Evolutionary conservation across 345 rosid genomes (phyloP).

Genomic region (Rhizophora apiculata): DNA sequence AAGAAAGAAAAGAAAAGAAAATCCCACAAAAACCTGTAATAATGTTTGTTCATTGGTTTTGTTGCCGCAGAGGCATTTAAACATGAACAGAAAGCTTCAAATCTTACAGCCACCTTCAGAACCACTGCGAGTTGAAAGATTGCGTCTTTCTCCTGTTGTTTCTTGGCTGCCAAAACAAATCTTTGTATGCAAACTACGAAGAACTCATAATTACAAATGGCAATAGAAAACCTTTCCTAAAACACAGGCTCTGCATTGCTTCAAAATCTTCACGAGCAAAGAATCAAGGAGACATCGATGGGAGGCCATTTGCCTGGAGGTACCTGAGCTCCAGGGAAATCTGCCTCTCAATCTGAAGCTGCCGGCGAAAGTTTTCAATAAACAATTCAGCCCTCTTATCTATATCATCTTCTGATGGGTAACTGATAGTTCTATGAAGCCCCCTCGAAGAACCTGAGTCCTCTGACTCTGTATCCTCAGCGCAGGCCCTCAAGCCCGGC

Average conservation of each 20-base stretch:
- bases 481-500: constrained; percentile 50
- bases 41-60: background rate
- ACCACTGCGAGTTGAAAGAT: background rate
- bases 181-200: background rate
- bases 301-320: constrained; percentile 22
- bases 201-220: constrained; percentile 1
- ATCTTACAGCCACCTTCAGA: background rate
- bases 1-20: background rate
- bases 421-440: constrained; percentile 49
- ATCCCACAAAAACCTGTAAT: background rate
- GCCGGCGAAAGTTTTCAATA: constrained; percentile 68
- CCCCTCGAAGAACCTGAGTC: constrained; percentile 25
- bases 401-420: constrained; percentile 57
- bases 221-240: constrained; percentile 3
- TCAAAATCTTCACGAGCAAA: background rate
- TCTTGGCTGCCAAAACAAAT: background rate
- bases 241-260: background rate
- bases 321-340: constrained; percentile 64
- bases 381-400: constrained; percentile 70
- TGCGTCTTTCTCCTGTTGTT: background rate
- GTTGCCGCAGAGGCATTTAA: background rate
- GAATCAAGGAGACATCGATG: constrained; percentile 9
- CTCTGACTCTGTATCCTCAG: constrained; percentile 13
- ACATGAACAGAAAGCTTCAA: background rate
- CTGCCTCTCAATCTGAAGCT: constrained; percentile 81